These are phyloP conservation scores for Neurospora pannonica DNA, from an alignment of 495 filamentous ascomycete genomes.

Conservation along the genomic window DNA sequence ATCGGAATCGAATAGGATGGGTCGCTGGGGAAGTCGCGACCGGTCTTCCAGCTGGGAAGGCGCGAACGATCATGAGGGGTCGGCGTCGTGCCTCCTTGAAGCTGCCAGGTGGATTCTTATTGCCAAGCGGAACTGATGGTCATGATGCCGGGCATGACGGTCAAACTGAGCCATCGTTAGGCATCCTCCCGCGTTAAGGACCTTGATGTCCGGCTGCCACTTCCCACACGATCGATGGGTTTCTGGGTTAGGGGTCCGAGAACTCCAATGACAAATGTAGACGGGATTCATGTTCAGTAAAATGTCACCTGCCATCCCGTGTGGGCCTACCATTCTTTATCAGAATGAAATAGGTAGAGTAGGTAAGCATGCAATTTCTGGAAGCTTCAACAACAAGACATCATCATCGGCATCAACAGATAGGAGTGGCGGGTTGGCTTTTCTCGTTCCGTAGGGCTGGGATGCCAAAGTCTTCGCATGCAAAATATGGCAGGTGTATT, in stretches of 20 bases:
- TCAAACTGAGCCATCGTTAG: neutral
- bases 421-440: neutral
- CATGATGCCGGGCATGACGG: neutral
- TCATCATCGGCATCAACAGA: neutral
- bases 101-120: neutral
- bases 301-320: neutral
- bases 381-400: neutral
- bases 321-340: neutral
- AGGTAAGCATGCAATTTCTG: neutral
- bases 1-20: neutral
- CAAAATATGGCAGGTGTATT: neutral
- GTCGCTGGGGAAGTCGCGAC: neutral
- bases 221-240: neutral
- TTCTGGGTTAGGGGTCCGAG: neutral
- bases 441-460: neutral
- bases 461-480: neutral
- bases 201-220: neutral
- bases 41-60: neutral
- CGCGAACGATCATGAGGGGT: neutral
- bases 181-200: neutral
- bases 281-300: neutral
- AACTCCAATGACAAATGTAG: neutral
- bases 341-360: neutral
- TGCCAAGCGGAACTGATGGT: neutral
- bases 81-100: neutral